A percentile compares a stretch with the other conserved stretches of the same genome.
Evolutionary conservation across 208 protist species (phyloP).

Genomic region (Leishmania amazonensis): DNA sequence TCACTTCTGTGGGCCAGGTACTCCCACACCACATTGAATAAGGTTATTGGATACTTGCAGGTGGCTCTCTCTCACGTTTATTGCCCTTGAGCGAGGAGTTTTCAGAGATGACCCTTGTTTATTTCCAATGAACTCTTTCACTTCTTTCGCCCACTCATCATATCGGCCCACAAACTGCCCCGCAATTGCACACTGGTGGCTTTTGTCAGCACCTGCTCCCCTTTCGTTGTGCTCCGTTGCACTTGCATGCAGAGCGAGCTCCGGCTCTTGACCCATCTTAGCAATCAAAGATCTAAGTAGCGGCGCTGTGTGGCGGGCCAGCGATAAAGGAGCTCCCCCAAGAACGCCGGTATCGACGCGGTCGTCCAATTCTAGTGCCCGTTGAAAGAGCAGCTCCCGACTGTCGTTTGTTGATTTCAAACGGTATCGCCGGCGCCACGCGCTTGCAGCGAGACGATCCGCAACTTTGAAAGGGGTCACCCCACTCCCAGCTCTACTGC

Average conservation of each 20-base stretch:
- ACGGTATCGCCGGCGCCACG: not conserved
- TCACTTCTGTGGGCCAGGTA: not conserved
- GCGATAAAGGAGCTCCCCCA: not conserved
- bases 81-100: not conserved
- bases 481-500: constrained; percentile 12
- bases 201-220: not conserved
- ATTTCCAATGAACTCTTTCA: not conserved
- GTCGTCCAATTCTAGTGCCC: constrained; percentile 13
- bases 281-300: not conserved
- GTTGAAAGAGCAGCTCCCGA: constrained; percentile 19
- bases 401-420: constrained; percentile 14
- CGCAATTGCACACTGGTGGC: not conserved
- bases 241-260: not conserved
- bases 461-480: constrained; percentile 17
- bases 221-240: not conserved
- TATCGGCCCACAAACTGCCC: not conserved
- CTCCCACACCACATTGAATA: not conserved
- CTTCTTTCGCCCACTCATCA: not conserved
- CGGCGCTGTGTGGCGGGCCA: not conserved
- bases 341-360: not conserved
- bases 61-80: not conserved
- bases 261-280: not conserved
- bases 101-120: not conserved
- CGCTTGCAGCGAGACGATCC: constrained; percentile 15
- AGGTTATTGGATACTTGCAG: not conserved